Percentiles rank a stretch among this genome's conserved stretches.
phyloP scores from a whole-genome alignment of 106 monocot species.

The Dioscorea dumetorum region DNA sequence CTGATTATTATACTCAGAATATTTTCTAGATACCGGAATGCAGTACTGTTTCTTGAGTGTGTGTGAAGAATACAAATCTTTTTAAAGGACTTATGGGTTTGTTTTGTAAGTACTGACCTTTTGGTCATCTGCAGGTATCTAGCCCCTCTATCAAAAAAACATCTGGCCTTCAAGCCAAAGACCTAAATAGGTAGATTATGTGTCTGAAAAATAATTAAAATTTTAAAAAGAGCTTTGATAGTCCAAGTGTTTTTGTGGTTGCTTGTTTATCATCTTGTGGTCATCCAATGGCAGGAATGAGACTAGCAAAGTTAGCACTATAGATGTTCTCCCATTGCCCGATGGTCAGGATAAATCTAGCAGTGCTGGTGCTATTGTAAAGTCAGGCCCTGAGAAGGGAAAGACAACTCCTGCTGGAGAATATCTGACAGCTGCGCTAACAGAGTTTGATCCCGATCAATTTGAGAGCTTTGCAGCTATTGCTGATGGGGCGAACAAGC shows the following conservation, averaged over 20 bases:
- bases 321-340: conserved; percentile 32
- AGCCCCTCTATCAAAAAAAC: conserved; percentile 49
- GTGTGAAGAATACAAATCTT: no score
- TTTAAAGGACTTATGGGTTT: no score
- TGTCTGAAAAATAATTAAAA: not conserved
- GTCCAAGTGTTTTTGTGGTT: not conserved
- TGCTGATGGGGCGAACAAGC: conserved; percentile 97
- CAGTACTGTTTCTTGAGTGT: no score
- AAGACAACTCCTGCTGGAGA: conserved; percentile 98
- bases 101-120: no score
- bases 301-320: conserved; percentile 29
- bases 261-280: not conserved
- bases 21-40: no score
- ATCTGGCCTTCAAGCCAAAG: conserved; percentile 21
- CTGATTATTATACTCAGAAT: no score
- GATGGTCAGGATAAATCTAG: conserved; percentile 32
- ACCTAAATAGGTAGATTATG: conserved; percentile 51
- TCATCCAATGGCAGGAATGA: conserved; percentile 37
- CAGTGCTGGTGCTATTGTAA: conserved; percentile 65
- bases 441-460: conserved; percentile 92
- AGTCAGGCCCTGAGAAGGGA: conserved; percentile 60
- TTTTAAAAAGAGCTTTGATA: not conserved
- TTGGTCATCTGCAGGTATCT: conserved; percentile 41
- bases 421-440: conserved; percentile 84
- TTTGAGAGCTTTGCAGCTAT: conserved; percentile 87